Percentiles rank a stretch among this genome's conserved stretches.
Conservation (phyloP, 208 protist genomes). For the Trypanosoma boissoni region DNA sequence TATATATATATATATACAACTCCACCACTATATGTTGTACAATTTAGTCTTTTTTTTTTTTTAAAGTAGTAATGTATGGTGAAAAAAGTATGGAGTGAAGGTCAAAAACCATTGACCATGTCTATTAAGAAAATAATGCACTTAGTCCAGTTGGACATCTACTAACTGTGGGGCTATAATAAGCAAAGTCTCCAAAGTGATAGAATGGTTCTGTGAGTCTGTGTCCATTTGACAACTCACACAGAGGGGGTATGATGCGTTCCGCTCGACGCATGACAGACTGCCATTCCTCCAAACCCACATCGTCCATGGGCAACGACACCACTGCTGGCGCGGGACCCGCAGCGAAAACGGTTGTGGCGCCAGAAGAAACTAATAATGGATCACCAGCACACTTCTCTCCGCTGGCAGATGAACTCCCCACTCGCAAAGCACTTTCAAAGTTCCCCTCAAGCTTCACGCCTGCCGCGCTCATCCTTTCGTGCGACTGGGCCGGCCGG, state of each 20-base stretch:
- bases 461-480: not conserved
- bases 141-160: not conserved
- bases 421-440: not conserved
- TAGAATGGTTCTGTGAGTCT: slow-evolving; percentile 6
- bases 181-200: slow-evolving; percentile 24
- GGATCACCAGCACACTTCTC: not conserved
- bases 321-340: no score
- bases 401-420: not conserved
- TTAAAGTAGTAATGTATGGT: no score
- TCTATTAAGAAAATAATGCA: not conserved
- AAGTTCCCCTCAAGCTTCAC: slow-evolving; percentile 5
- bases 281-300: not conserved
- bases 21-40: no score
- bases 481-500: not conserved
- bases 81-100: no score
- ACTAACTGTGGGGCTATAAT: slow-evolving; percentile 17
- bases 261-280: slow-evolving; percentile 12
- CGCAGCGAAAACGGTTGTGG: no score
- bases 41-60: no score
- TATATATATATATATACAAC: no score
- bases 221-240: slow-evolving; percentile 11
- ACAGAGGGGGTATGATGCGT: slow-evolving; percentile 16
- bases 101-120: no score
- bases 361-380: not conserved
- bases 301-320: slow-evolving; percentile 8